Evolutionary conservation across 148 eudicot species (phyloP), one percentile per base, ranked within the genome.

Genomic region (Chenopodium berlandieri): DNA sequence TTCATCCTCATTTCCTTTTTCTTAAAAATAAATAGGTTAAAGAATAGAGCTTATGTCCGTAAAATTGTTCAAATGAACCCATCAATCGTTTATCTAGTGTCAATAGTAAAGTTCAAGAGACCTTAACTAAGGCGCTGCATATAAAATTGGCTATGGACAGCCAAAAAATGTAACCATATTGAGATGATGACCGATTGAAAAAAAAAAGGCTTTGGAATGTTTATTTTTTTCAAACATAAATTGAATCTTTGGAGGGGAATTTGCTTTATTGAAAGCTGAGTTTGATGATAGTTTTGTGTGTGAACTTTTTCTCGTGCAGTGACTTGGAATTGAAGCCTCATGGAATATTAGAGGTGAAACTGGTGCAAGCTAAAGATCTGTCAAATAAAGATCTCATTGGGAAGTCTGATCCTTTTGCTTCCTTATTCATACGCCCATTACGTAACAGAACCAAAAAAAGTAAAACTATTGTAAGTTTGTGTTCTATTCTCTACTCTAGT

Each of bases 341-440:
- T 37, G 98, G 98, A 79, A 83, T 86, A 13, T 80, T 94, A 79
- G 93, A 93, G 68, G 98, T 93, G 80, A 93, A 86, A 87, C 94
- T 94, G 66, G 90, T 94, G 69, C 89, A 91, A 89, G 98, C 94
- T 58, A 91, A 94, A 84, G 97, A 91, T 14, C 76, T 94, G 74
- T 86, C 89, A 58, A 93, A 94, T 77, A 94, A 90, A 80, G 98
- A 94, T 80, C 71, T 94, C 32, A 84, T 94, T 23, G 97, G 98
- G 64, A 94, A 94, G 84, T 94, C 98, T 54, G 98, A 94, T 88
- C 98, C 98, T 69, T 94, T 75, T 80, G 97, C 93, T 14, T 66
- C 80, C 69, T n/a, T 94, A 73, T 94, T 88, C 82, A 76, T 94
- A 77, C 94, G 98, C 70, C 98, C 97, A 75, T 75, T 94, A 30